A percentile compares a stretch with the other conserved stretches of the same genome.
phyloP scores from a whole-genome alignment of 1,139 yeast genomes.

The Scheffersomyces cryptocercus region DNA sequence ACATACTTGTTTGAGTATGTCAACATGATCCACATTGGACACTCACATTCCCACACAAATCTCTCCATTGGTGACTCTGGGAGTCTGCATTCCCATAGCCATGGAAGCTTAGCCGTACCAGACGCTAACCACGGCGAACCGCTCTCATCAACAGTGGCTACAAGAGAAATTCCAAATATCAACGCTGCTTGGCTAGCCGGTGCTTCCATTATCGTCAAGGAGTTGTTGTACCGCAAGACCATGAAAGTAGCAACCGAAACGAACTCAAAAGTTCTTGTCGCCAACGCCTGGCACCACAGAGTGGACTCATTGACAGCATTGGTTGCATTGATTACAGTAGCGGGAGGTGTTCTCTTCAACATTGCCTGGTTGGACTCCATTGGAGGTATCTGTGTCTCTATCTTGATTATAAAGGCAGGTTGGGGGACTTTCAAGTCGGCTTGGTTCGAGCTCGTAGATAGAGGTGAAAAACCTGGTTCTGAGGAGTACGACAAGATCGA shows the following conservation, averaged over 20 bases:
- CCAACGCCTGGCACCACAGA: slow-evolving; percentile 98
- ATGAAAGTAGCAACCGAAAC: slow-evolving; percentile 72
- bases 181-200: slow-evolving; percentile 97
- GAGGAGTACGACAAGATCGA: slow-evolving; percentile 31
- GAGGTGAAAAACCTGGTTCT: slow-evolving; percentile 37
- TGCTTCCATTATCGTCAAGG: slow-evolving; percentile 83
- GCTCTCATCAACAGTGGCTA: not conserved
- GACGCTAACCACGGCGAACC: slow-evolving; percentile 21
- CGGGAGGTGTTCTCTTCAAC: slow-evolving; percentile 77
- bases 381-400: slow-evolving; percentile 87
- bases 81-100: slow-evolving; percentile 18
- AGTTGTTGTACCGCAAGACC: slow-evolving; percentile 82
- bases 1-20: slow-evolving; percentile 43
- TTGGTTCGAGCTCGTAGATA: slow-evolving; percentile 73
- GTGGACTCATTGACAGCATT: slow-evolving; percentile 92
- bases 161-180: slow-evolving; percentile 58
- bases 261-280: slow-evolving; percentile 86
- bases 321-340: slow-evolving; percentile 86
- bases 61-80: slow-evolving; percentile 1
- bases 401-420: slow-evolving; percentile 82
- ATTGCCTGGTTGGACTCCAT: slow-evolving; percentile 86
- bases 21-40: slow-evolving; percentile 51
- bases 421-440: slow-evolving; percentile 70
- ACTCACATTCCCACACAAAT: slow-evolving; percentile 50
- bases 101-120: slow-evolving; percentile 3